Evolutionary conservation across 148 eudicot species (phyloP).

Genomic region (Vaccinium corymbosum): DNA sequence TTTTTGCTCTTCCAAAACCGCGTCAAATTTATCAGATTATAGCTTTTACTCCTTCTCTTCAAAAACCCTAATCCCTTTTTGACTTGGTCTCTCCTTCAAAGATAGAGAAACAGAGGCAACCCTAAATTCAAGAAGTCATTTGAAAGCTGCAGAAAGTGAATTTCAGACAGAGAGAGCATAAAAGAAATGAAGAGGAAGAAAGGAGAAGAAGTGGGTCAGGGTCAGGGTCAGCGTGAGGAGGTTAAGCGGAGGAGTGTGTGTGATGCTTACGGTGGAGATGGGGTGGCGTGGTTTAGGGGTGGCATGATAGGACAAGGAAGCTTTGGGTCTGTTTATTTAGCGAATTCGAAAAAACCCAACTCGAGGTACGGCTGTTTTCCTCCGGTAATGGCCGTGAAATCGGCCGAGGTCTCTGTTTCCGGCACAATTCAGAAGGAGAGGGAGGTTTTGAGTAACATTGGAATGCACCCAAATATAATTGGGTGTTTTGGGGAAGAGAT

Average conservation of each 20-base stretch:
- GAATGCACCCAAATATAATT: constrained; percentile 22
- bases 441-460: constrained; percentile 21
- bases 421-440: constrained; percentile 37
- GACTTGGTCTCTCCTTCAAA: neutral
- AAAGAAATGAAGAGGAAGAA: constrained; percentile 7
- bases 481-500: constrained; percentile 35
- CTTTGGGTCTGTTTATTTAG: constrained; percentile 36
- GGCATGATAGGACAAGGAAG: constrained; percentile 35
- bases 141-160: neutral
- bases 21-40: neutral
- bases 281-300: constrained; percentile 37
- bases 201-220: constrained; percentile 7
- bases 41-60: neutral
- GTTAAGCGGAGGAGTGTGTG: neutral
- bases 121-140: neutral
- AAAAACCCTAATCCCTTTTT: neutral
- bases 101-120: neutral
- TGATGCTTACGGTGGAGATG: constrained; percentile 31
- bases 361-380: constrained; percentile 24
- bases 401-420: constrained; percentile 36
- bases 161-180: neutral
- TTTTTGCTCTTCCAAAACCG: neutral
- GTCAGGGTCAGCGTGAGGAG: neutral
- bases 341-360: constrained; percentile 27
- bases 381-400: constrained; percentile 34